These are phyloP conservation scores for Pseudogymnoascus sp. DNA, from an alignment of 2,329 filamentous ascomycete species.

Conservation along the genomic window DNA sequence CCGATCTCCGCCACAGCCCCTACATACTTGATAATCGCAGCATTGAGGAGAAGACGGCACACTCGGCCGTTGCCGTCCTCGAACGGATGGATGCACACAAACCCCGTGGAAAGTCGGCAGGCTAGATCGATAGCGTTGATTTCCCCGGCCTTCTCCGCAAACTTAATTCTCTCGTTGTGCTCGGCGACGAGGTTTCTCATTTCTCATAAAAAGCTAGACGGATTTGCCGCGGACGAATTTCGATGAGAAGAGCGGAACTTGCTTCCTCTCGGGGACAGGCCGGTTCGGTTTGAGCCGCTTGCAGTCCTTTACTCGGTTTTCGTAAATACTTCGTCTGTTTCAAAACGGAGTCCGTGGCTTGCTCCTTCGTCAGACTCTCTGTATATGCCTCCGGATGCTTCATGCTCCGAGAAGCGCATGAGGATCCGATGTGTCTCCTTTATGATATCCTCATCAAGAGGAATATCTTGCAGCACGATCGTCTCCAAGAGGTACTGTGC, in stretches of 20 bases:
- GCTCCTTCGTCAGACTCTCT: conserved; percentile 10
- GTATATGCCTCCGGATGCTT: conserved; percentile 14
- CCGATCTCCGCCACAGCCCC: conserved; percentile 17
- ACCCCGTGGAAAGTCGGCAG: conserved; percentile 24
- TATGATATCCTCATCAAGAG: conserved; percentile 19
- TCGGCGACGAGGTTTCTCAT: conserved; percentile 20
- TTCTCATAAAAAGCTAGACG: conserved; percentile 22
- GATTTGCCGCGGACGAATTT: conserved; percentile 19
- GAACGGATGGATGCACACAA: conserved; percentile 34
- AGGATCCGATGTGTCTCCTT: conserved; percentile 23
- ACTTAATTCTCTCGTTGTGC: conserved; percentile 16
- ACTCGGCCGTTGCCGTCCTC: conserved; percentile 32
- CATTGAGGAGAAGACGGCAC: conserved; percentile 32
- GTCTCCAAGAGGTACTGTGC: conserved; percentile 15
- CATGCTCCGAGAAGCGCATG: conserved; percentile 10
- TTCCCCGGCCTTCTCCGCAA: not conserved
- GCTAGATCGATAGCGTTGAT: conserved; percentile 23
- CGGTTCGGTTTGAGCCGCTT: not conserved
- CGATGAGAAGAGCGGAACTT: not conserved
- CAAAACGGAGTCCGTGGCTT: not conserved
- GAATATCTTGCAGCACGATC: conserved; percentile 10
- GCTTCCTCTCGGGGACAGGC: not conserved
- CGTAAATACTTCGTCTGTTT: not conserved
- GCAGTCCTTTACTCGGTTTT: not conserved
- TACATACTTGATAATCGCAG: conserved; percentile 27